Conservation (phyloP, 1,284 basidiomycete species). For the Cryptococcus hybrid region DNA sequence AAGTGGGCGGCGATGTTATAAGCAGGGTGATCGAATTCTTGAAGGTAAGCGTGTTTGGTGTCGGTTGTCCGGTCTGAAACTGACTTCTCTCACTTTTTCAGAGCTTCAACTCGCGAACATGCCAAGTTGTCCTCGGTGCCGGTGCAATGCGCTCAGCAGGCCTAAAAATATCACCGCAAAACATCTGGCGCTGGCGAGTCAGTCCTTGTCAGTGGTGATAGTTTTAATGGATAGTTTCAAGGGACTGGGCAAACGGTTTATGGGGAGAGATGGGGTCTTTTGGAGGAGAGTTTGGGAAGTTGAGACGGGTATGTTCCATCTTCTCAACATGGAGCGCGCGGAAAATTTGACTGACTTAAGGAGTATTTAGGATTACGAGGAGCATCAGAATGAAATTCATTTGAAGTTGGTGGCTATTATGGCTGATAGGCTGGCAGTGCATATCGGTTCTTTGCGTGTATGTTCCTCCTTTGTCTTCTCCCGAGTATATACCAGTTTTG, state of each 20-base stretch:
- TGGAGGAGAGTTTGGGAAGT: constrained; percentile 97
- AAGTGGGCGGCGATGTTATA: constrained; percentile 93
- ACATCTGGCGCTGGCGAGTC: constrained; percentile 93
- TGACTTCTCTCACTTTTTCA: constrained; percentile 12
- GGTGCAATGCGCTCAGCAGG: constrained; percentile 98
- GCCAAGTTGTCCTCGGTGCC: constrained; percentile 96
- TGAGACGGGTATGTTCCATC: constrained; percentile 70
- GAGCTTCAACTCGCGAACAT: constrained; percentile 96
- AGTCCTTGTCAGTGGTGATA: constrained; percentile 90
- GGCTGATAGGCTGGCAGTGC: constrained; percentile 87
- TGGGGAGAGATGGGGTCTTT: constrained; percentile 90
- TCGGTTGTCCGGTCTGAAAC: neutral
- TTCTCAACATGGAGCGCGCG: neutral
- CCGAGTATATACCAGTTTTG: neutral
- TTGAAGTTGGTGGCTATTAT: constrained; percentile 97
- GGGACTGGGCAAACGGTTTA: constrained; percentile 87
- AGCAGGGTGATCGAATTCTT: constrained; percentile 90
- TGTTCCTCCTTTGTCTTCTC: constrained; percentile 2
- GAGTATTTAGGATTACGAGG: constrained; percentile 79
- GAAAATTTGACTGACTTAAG: neutral
- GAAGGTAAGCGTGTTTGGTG: constrained; percentile 55
- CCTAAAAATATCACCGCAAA: constrained; percentile 97
- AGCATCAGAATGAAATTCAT: constrained; percentile 99
- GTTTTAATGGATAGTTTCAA: constrained; percentile 95
- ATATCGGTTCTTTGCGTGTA: constrained; percentile 56